phyloP scores from a whole-genome alignment of 768 basidiomycete genomes.

The Leccinum obscurum region DNA sequence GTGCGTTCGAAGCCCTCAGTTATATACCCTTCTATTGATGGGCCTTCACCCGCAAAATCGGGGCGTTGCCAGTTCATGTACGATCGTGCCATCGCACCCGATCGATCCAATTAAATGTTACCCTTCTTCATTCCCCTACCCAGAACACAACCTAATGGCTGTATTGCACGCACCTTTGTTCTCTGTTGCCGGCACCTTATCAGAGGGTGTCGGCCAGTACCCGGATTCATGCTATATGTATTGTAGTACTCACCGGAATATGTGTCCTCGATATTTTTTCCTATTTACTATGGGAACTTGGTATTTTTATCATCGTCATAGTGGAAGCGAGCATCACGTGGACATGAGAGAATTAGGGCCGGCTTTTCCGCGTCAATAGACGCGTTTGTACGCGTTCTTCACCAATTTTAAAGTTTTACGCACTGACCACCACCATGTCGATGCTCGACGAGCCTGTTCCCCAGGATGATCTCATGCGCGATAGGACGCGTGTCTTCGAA shows the following conservation, averaged over 20 bases:
- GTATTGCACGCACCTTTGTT: slow-evolving; percentile 11
- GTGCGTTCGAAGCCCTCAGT: slow-evolving; percentile 4
- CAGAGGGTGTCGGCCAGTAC: slow-evolving; percentile 2
- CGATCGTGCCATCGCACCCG: slow-evolving; percentile 4
- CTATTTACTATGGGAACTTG: not conserved
- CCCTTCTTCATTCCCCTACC: slow-evolving; percentile 5
- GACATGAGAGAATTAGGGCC: slow-evolving; percentile 31
- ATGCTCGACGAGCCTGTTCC: slow-evolving; percentile 56
- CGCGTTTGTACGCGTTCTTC: slow-evolving; percentile 16
- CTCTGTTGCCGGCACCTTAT: slow-evolving; percentile 1
- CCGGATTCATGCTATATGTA: slow-evolving; percentile 7
- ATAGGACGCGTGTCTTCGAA: slow-evolving; percentile 76
- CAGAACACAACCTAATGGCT: slow-evolving; percentile 12
- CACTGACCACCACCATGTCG: slow-evolving; percentile 29
- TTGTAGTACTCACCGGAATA: slow-evolving; percentile 9
- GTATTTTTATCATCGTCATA: not conserved
- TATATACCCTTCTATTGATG: not conserved
- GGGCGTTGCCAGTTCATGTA: slow-evolving; percentile 10
- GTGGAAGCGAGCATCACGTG: slow-evolving; percentile 6
- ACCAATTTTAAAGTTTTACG: not conserved
- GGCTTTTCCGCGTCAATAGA: slow-evolving; percentile 29
- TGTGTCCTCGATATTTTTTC: slow-evolving; percentile 3
- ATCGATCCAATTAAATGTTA: slow-evolving; percentile 8
- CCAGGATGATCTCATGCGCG: slow-evolving; percentile 71
- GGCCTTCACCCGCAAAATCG: slow-evolving; percentile 10